Evolutionary conservation across 139 green algal genomes (phyloP), one percentile per base, ranked within the genome.

Genomic region (Cymbomonas tetramitiformis): DNA sequence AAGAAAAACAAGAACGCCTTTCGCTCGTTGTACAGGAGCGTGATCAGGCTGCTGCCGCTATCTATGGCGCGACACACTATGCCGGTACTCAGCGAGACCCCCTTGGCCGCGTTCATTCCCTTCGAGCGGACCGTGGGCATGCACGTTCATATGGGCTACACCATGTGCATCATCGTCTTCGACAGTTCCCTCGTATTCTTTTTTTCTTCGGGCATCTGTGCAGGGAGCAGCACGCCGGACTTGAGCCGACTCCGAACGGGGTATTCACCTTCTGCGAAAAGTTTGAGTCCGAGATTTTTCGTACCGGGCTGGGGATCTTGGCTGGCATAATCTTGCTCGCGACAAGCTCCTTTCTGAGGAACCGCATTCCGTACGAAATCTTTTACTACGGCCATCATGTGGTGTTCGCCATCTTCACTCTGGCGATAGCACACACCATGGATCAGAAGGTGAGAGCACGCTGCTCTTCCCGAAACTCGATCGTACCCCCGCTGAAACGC

Each of bases 401-500:
- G 3, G 24, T 61, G 4, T 41, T 61, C 53, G 6, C 51, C 15
- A 33, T 61, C 18, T 61, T 51, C 26, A 38, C 38, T 12, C 24
- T 51, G 38, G 28, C 53, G 10, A 61, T 61, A 36, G 28, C 28
- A 23, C 53, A 61, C 53, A 61, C 53, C 25, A 38, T 61, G 19
- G 53, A 61, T 51, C 38, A 32, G 21, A 7, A 30, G n/a, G n/a
- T n/a, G n/a, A n/a, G n/a, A n/a, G n/a, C n/a, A n/a, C n/a, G n/a
- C n/a, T n/a, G n/a, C n/a, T n/a, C n/a, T n/a, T n/a, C n/a, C n/a
- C n/a, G n/a, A n/a, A n/a, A n/a, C n/a, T n/a, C n/a, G n/a, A n/a
- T n/a, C n/a, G n/a, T n/a, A n/a, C n/a, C n/a, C n/a, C n/a, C n/a
- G n/a, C n/a, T n/a, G n/a, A n/a, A n/a, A n/a, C n/a, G n/a, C n/a